Evolutionary conservation across 2,329 filamentous ascomycete genomes (phyloP).

Genomic region (Coniochaeta hoffmannii): DNA sequence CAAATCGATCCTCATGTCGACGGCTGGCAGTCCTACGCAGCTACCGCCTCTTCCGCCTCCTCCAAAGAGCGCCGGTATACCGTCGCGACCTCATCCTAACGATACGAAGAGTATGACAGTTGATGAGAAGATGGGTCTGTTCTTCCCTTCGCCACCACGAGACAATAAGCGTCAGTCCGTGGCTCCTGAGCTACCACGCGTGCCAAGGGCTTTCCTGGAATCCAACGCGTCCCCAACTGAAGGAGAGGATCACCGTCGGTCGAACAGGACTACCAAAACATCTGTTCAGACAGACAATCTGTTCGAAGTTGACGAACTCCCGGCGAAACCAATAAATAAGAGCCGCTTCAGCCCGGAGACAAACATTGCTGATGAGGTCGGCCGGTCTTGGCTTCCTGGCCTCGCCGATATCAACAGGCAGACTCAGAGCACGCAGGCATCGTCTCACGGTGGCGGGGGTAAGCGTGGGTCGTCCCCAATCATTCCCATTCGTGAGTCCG

Average conservation of each 20-base stretch:
- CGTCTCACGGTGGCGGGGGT: slow-evolving; percentile 15
- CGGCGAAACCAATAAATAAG: slow-evolving; percentile 5
- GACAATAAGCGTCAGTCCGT: slow-evolving; percentile 27
- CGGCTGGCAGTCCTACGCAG: slow-evolving; percentile 37
- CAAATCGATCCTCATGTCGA: slow-evolving; percentile 36
- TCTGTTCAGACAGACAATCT: slow-evolving; percentile 32
- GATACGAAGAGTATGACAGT: slow-evolving; percentile 51
- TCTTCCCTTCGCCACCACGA: slow-evolving; percentile 35
- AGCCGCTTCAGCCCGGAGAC: slow-evolving; percentile 13
- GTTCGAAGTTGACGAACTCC: slow-evolving; percentile 27
- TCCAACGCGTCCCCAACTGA: slow-evolving; percentile 16
- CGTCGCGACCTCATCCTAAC: slow-evolving; percentile 37
- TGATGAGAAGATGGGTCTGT: slow-evolving; percentile 46
- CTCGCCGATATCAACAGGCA: slow-evolving; percentile 13
- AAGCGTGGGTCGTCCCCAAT: slow-evolving; percentile 44
- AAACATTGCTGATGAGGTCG: slow-evolving; percentile 24
- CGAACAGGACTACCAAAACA: slow-evolving; percentile 28
- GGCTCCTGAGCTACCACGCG: slow-evolving; percentile 35
- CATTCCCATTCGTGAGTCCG: slow-evolving; percentile 32
- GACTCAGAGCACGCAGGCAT: slow-evolving; percentile 5
- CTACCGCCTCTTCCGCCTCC: slow-evolving; percentile 45
- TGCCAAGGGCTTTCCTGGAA: slow-evolving; percentile 24
- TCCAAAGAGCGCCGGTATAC: slow-evolving; percentile 32
- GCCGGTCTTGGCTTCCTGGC: slow-evolving; percentile 31
- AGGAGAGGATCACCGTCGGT: slow-evolving; percentile 16